Evolutionary conservation across 139 green algal species (phyloP), one percentile per base, ranked within the genome.

Genomic region (Volvox africanus): DNA sequence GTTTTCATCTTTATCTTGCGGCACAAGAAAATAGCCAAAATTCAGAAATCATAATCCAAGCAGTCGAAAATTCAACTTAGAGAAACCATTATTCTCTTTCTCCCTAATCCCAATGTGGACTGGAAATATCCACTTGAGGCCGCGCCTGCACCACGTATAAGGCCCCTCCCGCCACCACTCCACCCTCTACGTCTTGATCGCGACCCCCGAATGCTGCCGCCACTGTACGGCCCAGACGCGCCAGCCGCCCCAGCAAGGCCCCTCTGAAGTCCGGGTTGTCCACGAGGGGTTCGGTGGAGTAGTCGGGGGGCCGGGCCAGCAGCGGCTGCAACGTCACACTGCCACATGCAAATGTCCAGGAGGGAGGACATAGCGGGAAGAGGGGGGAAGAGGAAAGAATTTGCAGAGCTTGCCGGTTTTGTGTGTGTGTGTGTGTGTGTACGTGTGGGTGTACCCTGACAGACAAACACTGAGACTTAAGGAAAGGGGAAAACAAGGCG

Each of bases 141-240:
- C 97, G 91, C 0, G 95, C 93, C 95, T 99, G 97, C 79, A 99
- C 96, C 32, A 99, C 92, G 18, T 88, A 95, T 73, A 98, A 71
- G 19, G 88, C 82, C 2, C 96, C 97, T 19, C 88, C 89, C 6
- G 13, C 2, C 32, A 61, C 73, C 81, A 94, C 82, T 67, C 96
- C 93, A 0, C 97, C 97, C 95, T 99, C 97, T 62, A 99, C 96
- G 92, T 99, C 96, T 92, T 98, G 95, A 69, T 94, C 85, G 24
- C 85, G 61, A 2, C 88, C 92, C 17, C 80, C 89, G 36, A 92
- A 92, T n/a, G 92, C 92, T 19, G 9, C 79, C 11, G 44, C 37
- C 78, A 94, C 85, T 6, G 6, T 20, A 13, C 71, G 77, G 20
- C 88, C 69, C n/a, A 91, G 55, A 84, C 37, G 26, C 18, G 85